Base-by-base conservation (phyloP, 2,329 filamentous ascomycete genomes). In the Amphichorda felina region DNA sequence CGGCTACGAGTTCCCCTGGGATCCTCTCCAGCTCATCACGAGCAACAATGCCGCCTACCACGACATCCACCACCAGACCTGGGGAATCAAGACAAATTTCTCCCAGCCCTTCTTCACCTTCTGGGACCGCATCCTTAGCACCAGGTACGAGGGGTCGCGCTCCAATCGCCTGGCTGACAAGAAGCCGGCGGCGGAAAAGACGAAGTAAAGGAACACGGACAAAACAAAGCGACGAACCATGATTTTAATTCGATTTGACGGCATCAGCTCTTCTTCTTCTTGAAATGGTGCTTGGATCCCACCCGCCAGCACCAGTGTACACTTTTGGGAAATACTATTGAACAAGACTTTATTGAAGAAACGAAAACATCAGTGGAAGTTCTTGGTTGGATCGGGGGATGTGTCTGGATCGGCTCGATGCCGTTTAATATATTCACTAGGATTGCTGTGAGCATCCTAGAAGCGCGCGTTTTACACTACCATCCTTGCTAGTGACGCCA, bases 41-140 rank as follows among this genome's bases (percentile, higher is more conserved):
- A 82, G 82, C 55, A 96, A 98, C 68, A 95, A 96, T 48, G 89
- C 91, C 18, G 81, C 79, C 25, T 98, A 96, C 59, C 91, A 98
- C 54, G 91, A 98, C 53, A 89, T 98, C 40, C 91, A 98, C 60
- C 91, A 98, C 62, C 91, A 98, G 61, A 93, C 84, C 59, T 96
- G 89, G 88, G 91, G 91, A 38, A 94, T 98, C 70, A 98, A 96
- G 72, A 83, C 81, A 44, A 93, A 93, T 61, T 93, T 86, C 57
- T 82, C 79, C 5, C 85, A 93, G 59, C 85, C 85, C 3, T 93
- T 88, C 63, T 95, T 96, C 62, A 95, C 83, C 33, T 87, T 95
- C 61, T 96, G 91, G 86, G 91, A 98, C 55, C 69, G 73, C 32
- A 52, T 87, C 19, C 66, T 94, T 16, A 78, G 79, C 35, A 98